Evolutionary conservation across 495 filamentous ascomycete genomes (phyloP).

Genomic region (Alectoria sarmentosa): DNA sequence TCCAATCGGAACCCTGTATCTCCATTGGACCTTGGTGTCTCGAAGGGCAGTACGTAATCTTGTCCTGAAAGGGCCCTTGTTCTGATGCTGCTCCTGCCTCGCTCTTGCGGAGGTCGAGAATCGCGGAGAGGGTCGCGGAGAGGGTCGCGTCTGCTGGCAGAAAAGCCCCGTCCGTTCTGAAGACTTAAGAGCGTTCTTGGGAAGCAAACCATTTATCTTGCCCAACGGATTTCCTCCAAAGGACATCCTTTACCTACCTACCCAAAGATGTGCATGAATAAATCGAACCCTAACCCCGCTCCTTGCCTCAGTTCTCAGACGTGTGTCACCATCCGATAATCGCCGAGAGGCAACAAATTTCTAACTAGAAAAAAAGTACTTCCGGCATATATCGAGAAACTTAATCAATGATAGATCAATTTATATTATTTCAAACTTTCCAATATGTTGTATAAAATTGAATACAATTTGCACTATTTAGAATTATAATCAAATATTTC

Average conservation of each 20-base stretch:
- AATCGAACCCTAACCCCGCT: no score
- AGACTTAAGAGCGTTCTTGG: no score
- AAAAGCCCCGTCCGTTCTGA: slow-evolving; percentile 14
- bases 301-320: no score
- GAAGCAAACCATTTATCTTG: slow-evolving; percentile 12
- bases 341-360: no score
- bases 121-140: background rate
- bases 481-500: no score
- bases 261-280: background rate
- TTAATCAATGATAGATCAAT: no score
- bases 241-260: slow-evolving; percentile 12
- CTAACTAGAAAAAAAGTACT: no score
- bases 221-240: slow-evolving; percentile 33
- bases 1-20: slow-evolving; percentile 79
- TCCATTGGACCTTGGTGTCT: slow-evolving; percentile 82
- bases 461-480: no score
- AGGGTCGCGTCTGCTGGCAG: slow-evolving; percentile 10
- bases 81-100: slow-evolving; percentile 32
- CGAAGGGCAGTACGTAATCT: slow-evolving; percentile 55
- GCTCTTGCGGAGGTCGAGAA: slow-evolving; percentile 27
- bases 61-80: slow-evolving; percentile 55
- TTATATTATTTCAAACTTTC: no score
- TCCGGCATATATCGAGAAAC: no score
- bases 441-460: no score
- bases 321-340: no score